Conservation (phyloP, 179 eudicot genomes). For the Camellia oleifera region DNA sequence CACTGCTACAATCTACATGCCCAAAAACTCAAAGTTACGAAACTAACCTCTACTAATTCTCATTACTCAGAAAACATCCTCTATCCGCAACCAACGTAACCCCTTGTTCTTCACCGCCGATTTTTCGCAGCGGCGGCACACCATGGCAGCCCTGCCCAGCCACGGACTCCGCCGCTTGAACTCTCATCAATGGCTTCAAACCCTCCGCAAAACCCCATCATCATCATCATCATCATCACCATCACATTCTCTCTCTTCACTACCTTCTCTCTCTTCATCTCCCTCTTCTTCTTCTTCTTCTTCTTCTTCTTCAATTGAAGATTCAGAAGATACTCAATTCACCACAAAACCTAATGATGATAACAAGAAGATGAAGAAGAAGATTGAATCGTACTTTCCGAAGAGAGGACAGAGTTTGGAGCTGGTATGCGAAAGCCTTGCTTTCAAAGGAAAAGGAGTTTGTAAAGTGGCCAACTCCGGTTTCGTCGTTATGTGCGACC, state of each 20-base stretch:
- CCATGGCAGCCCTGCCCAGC: slow-evolving; percentile 19
- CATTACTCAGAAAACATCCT: not conserved
- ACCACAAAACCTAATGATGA: not conserved
- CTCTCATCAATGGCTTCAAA: slow-evolving; percentile 38
- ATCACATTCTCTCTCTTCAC: slow-evolving; percentile 9
- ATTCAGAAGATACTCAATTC: slow-evolving; percentile 18
- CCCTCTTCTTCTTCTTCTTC: not conserved
- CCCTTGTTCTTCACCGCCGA: slow-evolving; percentile 4
- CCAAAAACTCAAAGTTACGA: not conserved
- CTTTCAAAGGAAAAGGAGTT: slow-evolving; percentile 79
- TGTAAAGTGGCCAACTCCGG: slow-evolving; percentile 78
- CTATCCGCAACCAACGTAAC: not conserved
- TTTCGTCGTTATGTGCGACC: slow-evolving; percentile 86
- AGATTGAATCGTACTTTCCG: slow-evolving; percentile 46
- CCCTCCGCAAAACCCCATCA: slow-evolving; percentile 18
- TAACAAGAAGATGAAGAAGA: slow-evolving; percentile 11
- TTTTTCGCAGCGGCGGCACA: not conserved
- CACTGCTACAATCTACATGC: not conserved
- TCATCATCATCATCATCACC: not conserved
- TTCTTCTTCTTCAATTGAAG: slow-evolving; percentile 21
- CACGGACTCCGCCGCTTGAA: slow-evolving; percentile 34
- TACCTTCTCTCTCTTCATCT: slow-evolving; percentile 26
- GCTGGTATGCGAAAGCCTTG: slow-evolving; percentile 71
- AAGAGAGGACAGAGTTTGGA: slow-evolving; percentile 81
- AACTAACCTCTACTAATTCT: not conserved